Conservation (phyloP, 2,329 filamentous ascomycete genomes). For the Chrysoporthe austroafricana region DNA sequence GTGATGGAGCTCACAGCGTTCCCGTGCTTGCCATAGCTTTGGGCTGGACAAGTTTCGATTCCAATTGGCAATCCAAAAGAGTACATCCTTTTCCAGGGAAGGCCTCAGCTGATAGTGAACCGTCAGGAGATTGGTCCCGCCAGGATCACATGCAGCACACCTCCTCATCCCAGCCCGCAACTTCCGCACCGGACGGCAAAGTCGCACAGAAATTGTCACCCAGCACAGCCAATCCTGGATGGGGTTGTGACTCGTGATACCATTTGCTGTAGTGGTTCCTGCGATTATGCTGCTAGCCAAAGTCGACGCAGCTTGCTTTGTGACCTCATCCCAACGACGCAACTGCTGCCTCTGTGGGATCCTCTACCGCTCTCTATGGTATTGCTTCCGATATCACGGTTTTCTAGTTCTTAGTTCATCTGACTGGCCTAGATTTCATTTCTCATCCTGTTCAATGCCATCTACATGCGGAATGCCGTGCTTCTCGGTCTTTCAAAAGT, state of each 20-base stretch:
- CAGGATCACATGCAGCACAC: neutral
- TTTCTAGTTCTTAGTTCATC: neutral
- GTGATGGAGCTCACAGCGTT: neutral
- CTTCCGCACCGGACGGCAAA: neutral
- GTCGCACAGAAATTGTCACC: constrained; percentile 11
- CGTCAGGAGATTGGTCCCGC: neutral
- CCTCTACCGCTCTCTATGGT: neutral
- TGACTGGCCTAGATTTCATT: constrained; percentile 7
- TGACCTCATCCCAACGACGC: neutral
- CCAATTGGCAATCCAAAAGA: neutral
- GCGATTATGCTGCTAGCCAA: neutral
- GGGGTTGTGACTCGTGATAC: neutral
- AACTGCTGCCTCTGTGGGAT: neutral
- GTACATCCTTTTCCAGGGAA: neutral
- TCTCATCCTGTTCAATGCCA: constrained; percentile 7
- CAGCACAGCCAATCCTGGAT: neutral
- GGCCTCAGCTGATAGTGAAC: neutral
- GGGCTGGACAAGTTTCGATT: neutral
- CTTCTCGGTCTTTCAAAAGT: constrained; percentile 11
- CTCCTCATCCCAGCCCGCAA: too few relatives aligned
- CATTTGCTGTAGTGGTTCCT: neutral
- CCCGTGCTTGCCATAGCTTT: neutral
- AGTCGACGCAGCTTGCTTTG: neutral
- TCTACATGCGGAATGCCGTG: constrained; percentile 16
- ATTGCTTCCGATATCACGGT: neutral